These are phyloP conservation scores for Lentinus tigrinus DNA, from an alignment of 768 basidiomycete species.

Conservation along the genomic window DNA sequence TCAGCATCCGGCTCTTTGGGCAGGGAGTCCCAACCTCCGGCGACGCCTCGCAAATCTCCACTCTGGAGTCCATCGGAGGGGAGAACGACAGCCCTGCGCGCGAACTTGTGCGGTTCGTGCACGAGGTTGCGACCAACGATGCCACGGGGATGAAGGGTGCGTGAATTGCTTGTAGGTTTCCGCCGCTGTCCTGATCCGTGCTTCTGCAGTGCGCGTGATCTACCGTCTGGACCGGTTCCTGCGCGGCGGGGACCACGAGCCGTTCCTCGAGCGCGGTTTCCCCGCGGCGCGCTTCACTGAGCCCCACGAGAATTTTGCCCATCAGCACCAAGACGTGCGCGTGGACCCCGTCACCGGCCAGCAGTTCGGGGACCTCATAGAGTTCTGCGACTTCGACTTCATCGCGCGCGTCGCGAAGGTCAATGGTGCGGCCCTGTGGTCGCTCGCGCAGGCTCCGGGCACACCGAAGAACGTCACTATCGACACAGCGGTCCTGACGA, in stretches of 20 bases:
- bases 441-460: conserved; percentile 53
- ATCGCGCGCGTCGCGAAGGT: conserved; percentile 49
- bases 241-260: conserved; percentile 54
- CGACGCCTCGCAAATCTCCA: conserved; percentile 34
- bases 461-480: conserved; percentile 49
- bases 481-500: conserved; percentile 47
- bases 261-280: conserved; percentile 50
- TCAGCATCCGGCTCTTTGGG: conserved; percentile 51
- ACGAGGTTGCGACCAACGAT: conserved; percentile 50
- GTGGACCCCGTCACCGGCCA: conserved; percentile 41
- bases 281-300: conserved; percentile 57
- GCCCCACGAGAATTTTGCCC: conserved; percentile 55
- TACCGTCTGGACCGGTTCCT: conserved; percentile 54
- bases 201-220: conserved; percentile 43
- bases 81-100: conserved; percentile 55
- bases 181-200: not conserved
- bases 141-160: conserved; percentile 50
- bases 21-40: conserved; percentile 50
- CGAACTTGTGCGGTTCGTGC: conserved; percentile 49
- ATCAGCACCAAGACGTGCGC: conserved; percentile 57
- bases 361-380: conserved; percentile 55
- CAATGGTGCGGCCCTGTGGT: conserved; percentile 53
- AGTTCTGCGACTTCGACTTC: conserved; percentile 57
- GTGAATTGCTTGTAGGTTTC: conserved; percentile 13
- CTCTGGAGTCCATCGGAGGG: conserved; percentile 42